A percentile compares a stretch with the other conserved stretches of the same genome.
phyloP scores from a whole-genome alignment of 1,284 basidiomycete species.

The Chondrostereum purpureum region DNA sequence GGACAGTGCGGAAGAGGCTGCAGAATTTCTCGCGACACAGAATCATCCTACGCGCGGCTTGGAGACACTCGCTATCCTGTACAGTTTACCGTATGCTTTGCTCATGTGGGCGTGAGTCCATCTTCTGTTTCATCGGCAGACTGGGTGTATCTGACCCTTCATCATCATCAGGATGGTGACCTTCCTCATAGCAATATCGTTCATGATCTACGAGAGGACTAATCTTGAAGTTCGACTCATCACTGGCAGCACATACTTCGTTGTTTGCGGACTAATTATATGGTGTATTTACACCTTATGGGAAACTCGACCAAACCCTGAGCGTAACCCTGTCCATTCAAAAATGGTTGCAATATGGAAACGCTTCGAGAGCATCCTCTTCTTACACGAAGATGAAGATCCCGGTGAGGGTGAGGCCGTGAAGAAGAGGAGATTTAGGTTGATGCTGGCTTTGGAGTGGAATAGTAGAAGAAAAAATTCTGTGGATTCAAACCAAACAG shows the following conservation, averaged over 20 bases:
- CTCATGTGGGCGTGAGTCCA: constrained; percentile 10
- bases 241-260: background rate
- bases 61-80: constrained; percentile 9
- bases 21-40: constrained; percentile 6
- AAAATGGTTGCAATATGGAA: background rate
- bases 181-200: constrained; percentile 8
- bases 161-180: constrained; percentile 1
- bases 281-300: constrained; percentile 8
- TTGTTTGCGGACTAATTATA: background rate
- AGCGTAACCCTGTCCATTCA: background rate
- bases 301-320: background rate
- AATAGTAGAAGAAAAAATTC: background rate
- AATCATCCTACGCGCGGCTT: constrained; percentile 3
- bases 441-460: background rate
- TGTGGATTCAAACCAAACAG: background rate
- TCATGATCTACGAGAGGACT: constrained; percentile 3
- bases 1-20: constrained; percentile 25
- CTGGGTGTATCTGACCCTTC: background rate
- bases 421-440: background rate
- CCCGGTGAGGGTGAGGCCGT: background rate
- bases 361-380: background rate
- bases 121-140: background rate
- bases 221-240: background rate
- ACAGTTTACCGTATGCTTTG: constrained; percentile 5
- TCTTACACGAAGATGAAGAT: background rate